Base-by-base conservation (phyloP, 1,284 basidiomycete genomes). In the Cystobasidium sp. region DNA sequence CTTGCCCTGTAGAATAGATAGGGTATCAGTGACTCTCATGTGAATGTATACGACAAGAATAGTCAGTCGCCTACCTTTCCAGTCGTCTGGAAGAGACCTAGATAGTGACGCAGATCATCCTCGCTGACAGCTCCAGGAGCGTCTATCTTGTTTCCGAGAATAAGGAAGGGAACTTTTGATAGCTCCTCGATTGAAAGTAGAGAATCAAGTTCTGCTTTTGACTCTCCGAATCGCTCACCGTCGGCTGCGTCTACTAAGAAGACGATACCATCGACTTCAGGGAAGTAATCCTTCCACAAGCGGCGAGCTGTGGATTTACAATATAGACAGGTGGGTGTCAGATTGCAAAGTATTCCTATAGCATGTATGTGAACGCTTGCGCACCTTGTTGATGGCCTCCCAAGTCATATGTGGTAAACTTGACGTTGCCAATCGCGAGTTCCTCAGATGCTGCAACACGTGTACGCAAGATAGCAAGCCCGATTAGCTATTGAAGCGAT, bases 271-370 rank as follows among this genome's bases (percentile, higher is more conserved):
- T 99, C 94, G 56, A 99, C 97, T 84, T 99, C 97, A 72, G 97
- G 96, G 90, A 99, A 99, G 86, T 99, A 99, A 84, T 99, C 96
- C 78, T 94, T 90, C 97, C 97, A 99, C 82, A 99, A 90, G 80
- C 97, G 92, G 80, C 97, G 94, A 70, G 97, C 95, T 94, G 77
- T 61, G 37, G 58, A 12, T 61, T 20, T 12, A 8, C 20, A 10
- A n/a, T 44, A 39, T 44, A 61, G 37, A 31, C 9, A 44, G n/a
- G 10, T 61, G 22, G 22, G 12, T 41, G 59, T 10, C 68, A 71
- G 49, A 10, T 14, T 49, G 64, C 16, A n/a, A 41, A 47, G 14
- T 20, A 37, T 12, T 18, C 64, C n/a, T 9, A 10, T 66, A 5
- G 18, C 37, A 44, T 51, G 8, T 20, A 22, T 22, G 5, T 18